Evolutionary conservation across 257 asterid genomes (phyloP).

Genomic region (Plantago elongata): DNA sequence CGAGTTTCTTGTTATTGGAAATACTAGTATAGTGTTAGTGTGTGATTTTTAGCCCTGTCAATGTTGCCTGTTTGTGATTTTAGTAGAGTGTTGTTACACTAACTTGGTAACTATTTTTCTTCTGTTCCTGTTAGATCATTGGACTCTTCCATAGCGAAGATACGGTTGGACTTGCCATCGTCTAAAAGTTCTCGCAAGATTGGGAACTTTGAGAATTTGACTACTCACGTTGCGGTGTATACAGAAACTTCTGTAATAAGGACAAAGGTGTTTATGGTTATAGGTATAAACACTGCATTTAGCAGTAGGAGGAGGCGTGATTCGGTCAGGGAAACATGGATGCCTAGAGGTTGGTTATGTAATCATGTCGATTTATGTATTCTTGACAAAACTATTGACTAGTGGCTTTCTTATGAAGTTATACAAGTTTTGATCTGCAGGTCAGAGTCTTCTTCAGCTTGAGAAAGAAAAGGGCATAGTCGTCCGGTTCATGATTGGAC

Average conservation of each 20-base stretch:
- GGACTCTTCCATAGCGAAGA: conserved; percentile 47
- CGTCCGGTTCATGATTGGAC: conserved; percentile 82
- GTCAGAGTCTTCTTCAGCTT: conserved; percentile 47
- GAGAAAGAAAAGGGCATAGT: conserved; percentile 78
- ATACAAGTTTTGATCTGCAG: conserved; percentile 24
- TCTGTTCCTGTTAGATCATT: conserved; percentile 33
- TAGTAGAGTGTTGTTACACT: background rate
- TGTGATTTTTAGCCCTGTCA: too few species aligned
- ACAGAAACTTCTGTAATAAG: conserved; percentile 10
- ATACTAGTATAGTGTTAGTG: too few species aligned
- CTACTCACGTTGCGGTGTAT: conserved; percentile 1
- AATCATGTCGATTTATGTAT: background rate
- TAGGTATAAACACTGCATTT: conserved; percentile 79
- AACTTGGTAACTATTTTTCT: background rate
- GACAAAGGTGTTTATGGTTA: conserved; percentile 55
- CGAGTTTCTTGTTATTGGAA: background rate
- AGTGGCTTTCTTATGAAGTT: conserved; percentile 1
- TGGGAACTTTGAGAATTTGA: conserved; percentile 26
- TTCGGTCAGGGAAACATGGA: conserved; percentile 83
- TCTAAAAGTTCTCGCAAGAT: conserved; percentile 24
- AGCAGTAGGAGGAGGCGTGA: conserved; percentile 85
- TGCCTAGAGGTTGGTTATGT: conserved; percentile 57
- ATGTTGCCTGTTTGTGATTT: background rate
- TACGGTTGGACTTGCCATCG: conserved; percentile 53
- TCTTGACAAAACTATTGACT: background rate